Conservation (phyloP, 2,329 filamentous ascomycete species). For the Microsporum ferrugineum region DNA sequence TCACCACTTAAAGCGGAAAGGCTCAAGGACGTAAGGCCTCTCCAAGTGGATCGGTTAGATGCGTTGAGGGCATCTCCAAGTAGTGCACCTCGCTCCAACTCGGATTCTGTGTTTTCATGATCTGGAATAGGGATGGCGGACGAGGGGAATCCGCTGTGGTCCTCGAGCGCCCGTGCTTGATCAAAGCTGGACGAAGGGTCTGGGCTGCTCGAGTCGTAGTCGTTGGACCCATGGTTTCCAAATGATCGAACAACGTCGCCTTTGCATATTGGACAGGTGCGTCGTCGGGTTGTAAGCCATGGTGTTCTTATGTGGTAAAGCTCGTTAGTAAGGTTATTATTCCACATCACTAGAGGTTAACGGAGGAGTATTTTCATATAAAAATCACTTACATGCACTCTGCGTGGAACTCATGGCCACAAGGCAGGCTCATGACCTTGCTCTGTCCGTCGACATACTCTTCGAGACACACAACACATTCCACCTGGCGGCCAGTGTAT, state of each 20-base stretch:
- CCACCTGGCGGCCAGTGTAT: constrained; percentile 57
- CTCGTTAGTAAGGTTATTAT: constrained; percentile 15
- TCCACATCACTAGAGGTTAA: not conserved
- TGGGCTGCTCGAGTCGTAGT: constrained; percentile 17
- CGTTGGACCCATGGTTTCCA: constrained; percentile 7
- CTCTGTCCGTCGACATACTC: constrained; percentile 93
- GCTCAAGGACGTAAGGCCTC: constrained; percentile 34
- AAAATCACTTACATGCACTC: constrained; percentile 81
- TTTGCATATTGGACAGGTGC: constrained; percentile 98
- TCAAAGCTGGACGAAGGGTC: constrained; percentile 36
- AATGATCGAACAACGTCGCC: constrained; percentile 72
- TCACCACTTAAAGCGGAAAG: constrained; percentile 38
- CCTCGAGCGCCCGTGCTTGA: constrained; percentile 36
- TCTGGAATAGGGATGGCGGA: constrained; percentile 39
- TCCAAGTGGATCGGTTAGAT: constrained; percentile 30
- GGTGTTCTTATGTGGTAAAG: constrained; percentile 54
- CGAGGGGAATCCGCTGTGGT: constrained; percentile 39
- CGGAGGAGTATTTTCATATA: not conserved
- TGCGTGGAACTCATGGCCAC: constrained; percentile 93
- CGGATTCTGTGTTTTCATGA: constrained; percentile 26
- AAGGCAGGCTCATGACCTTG: constrained; percentile 90
- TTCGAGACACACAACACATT: constrained; percentile 93
- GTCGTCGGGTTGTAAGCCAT: constrained; percentile 86
- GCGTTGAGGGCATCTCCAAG: constrained; percentile 20
- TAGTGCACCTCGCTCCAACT: constrained; percentile 34